Base-by-base conservation (phyloP, 169 alveolate species). In the Plasmodium cynomolgi region DNA sequence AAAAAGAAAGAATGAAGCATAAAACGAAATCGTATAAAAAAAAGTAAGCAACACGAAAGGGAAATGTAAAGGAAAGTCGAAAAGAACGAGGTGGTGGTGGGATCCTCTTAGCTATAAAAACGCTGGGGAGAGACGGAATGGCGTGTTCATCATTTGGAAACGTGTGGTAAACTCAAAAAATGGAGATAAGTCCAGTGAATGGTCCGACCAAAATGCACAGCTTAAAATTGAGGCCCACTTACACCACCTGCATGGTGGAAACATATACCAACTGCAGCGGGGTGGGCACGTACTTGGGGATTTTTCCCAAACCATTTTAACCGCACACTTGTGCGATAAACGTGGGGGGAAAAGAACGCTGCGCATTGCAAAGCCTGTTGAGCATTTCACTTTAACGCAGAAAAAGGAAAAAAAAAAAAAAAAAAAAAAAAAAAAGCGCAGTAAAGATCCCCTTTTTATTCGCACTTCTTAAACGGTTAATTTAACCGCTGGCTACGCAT, bases 1-100 rank as follows among this genome's bases (percentile, higher is more conserved):
- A 75, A 75, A 75, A 75, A 75, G 44, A 75, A 75, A 31, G 41
- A 74, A 31, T n/a, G 17, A 75, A 75, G n/a, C 37, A 72, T 33
- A 72, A 3, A 13, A 72, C n/a, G 34, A 4, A 72, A 72, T 33
- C 8, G 50, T 33, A 31, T 31, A n/a, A 75, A 75, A 33, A 75
- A 75, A 15, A 17, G 13, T 74, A 74, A 75, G 44, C 11, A 34
- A 11, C n/a, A 34, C 26, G 15, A 75, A 17, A 15, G 29, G 29
- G 34, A 75, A 31, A 39, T 39, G 23, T 68, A 68, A 68, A 20
- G 17, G n/a, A 68, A 68, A 68, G 37, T 15, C 15, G n/a, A 68
- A 68, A 68, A 68, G n/a, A 7, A 68, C 31, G 6, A 23, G 9
- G 33, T 13, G 77, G 6, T 3, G 9, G 33, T 13, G 77, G 77